Base-by-base conservation (phyloP, 2,329 filamentous ascomycete genomes). In the Exophiala aquamarina region DNA sequence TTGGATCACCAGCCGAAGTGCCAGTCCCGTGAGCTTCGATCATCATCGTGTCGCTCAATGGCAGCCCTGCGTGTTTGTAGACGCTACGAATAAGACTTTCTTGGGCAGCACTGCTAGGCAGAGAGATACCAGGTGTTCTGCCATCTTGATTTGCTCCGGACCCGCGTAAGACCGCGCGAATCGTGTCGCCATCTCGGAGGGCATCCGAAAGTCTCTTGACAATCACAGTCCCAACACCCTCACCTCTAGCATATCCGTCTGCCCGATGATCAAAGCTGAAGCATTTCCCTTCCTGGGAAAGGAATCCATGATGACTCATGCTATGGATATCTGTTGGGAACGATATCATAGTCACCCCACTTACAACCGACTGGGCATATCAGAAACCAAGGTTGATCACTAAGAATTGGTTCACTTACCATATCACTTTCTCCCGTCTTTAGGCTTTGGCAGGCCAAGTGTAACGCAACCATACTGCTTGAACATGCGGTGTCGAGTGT, bases 221-320 rank as follows among this genome's bases (percentile, higher is more conserved):
- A 1, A 74, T 45, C 5, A 77, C 26, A 18, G 63, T 58, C 2
- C 60, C 69, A 10, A 70, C 59, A 5, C 68, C 75, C 55, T 78
- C 75, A 3, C 72, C 74, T 10, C 73, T 64, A 1, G 62, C 68
- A 48, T 76, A 77, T 1, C 75, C 75, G 42, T 70, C 65, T 1
- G 68, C 72, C 9, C n/a, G n/a, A n/a, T n/a, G n/a, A n/a, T n/a
- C n/a, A n/a, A n/a, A n/a, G n/a, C n/a, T n/a, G n/a, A n/a, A n/a
- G n/a, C n/a, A n/a, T n/a, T n/a, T n/a, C n/a, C n/a, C n/a, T n/a
- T n/a, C n/a, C n/a, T n/a, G n/a, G n/a, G n/a, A n/a, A n/a, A n/a
- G n/a, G n/a, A n/a, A n/a, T n/a, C n/a, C n/a, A n/a, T n/a, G n/a
- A n/a, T n/a, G n/a, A n/a, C n/a, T n/a, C n/a, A n/a, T n/a, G n/a